Evolutionary conservation across 257 asterid genomes (phyloP), one percentile per base, ranked within the genome.

Genomic region (Lycium barbarum): DNA sequence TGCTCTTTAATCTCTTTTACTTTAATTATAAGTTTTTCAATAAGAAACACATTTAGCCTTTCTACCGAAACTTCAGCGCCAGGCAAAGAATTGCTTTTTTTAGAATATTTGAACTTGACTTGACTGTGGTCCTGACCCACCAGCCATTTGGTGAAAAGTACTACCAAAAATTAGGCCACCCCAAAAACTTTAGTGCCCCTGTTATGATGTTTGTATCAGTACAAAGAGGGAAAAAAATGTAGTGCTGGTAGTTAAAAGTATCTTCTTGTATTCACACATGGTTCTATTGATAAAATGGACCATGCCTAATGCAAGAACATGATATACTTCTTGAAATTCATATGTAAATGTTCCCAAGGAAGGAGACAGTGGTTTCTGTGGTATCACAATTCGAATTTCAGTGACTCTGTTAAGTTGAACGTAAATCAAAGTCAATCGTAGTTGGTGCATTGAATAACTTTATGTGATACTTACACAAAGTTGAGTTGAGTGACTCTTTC

Each of bases 91-190:
- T 76, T 76, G 26, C 63, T 11, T 74, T 33, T 74, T 22, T 5
- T 45, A 73, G 3, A 13, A 74, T 73, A 49, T 11, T 49, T 9
- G n/a, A 6, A 47, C 80, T 47, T 73, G 80, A 47, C 86, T 54
- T 86, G 70, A 80, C 80, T 79, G 87, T 88, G 92, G 88, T 85
- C 81, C 83, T 84, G 82, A 79, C 90, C 90, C 90, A 86, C 89
- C 90, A 84, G 83, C 87, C 88, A 84, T 86, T 83, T 76, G 91
- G 93, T 86, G 85, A 79, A 20, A 83, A 40, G 83, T 47, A 40
- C 43, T 74, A 49, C 13, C 7, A 76, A 76, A 49, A 49, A 7
- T 22, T 22, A 22, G 81, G 81, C 13, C 62, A 74, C 81, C 12
- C 81, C 43, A 74, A 74, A 49, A 22, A 26, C 45, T 74, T 14